Conservation (phyloP, 441 rosid species). For the Biscutella auriculata region DNA sequence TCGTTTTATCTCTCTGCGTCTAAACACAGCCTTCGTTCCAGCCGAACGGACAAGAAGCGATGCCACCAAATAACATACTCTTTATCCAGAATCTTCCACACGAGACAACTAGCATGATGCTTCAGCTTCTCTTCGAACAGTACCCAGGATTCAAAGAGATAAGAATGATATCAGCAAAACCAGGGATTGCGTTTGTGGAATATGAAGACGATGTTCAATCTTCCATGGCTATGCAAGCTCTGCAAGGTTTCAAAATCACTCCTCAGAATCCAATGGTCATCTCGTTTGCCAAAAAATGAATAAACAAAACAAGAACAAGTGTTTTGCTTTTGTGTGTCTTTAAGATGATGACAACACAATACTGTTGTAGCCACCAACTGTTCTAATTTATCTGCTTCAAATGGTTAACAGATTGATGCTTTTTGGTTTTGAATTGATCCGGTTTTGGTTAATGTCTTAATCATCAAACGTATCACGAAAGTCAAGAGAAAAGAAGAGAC, state of each 20-base stretch:
- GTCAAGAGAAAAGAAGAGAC: not conserved
- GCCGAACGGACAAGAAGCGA: constrained; percentile 43
- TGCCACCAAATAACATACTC: constrained; percentile 70
- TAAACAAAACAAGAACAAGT: no score
- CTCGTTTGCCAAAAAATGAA: constrained; percentile 59
- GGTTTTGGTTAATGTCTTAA: constrained; percentile 4
- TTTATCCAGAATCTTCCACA: constrained; percentile 87
- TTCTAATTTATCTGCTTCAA: not conserved
- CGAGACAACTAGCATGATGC: constrained; percentile 76
- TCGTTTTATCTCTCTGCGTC: not conserved
- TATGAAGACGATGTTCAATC: constrained; percentile 86
- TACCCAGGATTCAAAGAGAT: constrained; percentile 91
- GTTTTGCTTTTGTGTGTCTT: not conserved
- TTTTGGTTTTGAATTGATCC: not conserved
- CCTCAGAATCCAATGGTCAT: constrained; percentile 79
- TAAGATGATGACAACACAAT: not conserved
- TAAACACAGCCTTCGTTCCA: constrained; percentile 39
- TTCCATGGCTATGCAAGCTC: constrained; percentile 83
- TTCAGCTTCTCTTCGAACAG: constrained; percentile 66
- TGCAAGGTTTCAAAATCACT: constrained; percentile 82
- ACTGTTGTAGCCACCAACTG: not conserved
- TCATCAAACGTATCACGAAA: not conserved
- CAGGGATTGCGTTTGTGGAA: constrained; percentile 90
- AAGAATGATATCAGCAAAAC: constrained; percentile 81
- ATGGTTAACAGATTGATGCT: not conserved